Evolutionary conservation across 768 basidiomycete species (phyloP).

Genomic region (Russula foetens): DNA sequence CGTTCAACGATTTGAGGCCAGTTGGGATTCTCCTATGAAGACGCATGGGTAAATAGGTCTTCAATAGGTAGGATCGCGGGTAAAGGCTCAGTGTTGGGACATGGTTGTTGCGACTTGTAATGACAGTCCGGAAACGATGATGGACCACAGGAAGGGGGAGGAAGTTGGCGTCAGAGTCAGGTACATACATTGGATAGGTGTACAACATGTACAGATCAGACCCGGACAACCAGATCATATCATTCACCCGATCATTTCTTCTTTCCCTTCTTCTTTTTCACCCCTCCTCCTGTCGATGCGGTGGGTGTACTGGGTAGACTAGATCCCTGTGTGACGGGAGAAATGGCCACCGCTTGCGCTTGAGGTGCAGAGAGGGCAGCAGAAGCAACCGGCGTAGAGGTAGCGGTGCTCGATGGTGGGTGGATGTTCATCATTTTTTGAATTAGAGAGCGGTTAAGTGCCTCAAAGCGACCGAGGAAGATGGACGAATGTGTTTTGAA

Average conservation of each 20-base stretch:
- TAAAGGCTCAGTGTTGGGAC: neutral
- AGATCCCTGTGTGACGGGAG: neutral
- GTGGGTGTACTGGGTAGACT: conserved; percentile 13
- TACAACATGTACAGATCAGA: neutral
- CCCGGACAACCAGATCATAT: neutral
- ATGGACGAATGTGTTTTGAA: conserved; percentile 94
- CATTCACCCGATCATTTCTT: conserved; percentile 54
- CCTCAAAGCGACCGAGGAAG: conserved; percentile 94
- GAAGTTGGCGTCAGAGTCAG: neutral
- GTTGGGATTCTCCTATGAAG: conserved; percentile 18
- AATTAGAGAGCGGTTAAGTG: conserved; percentile 79
- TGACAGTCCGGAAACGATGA: neutral
- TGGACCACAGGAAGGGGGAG: neutral
- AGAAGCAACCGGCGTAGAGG: conserved; percentile 10
- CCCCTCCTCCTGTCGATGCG: conserved; percentile 43
- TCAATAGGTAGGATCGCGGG: neutral
- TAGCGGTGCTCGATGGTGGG: neutral
- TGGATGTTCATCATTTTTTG: conserved; percentile 74
- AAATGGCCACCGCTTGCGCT: neutral
- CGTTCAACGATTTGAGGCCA: conserved; percentile 19
- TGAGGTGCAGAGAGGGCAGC: neutral
- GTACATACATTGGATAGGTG: neutral
- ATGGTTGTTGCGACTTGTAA: neutral
- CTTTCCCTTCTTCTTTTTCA: conserved; percentile 80
- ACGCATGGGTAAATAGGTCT: neutral